Conservation (phyloP, 2,329 filamentous ascomycete species). For the Xylariaceae sp. region DNA sequence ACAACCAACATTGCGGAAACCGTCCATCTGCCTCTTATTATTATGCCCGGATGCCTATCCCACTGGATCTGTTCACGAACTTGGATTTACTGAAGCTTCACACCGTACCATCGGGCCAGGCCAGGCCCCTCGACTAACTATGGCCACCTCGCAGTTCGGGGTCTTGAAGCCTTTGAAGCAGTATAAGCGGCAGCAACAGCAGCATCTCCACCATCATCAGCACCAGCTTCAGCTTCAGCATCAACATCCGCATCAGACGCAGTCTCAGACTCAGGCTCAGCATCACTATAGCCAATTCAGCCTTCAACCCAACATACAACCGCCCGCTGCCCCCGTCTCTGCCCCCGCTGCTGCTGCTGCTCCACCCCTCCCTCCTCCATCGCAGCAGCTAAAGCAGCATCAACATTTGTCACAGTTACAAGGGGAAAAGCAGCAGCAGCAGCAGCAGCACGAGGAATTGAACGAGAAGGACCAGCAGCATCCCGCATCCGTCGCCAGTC, state of each 20-base stretch:
- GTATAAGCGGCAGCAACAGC: slow-evolving; percentile 19
- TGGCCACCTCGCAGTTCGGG: slow-evolving; percentile 25
- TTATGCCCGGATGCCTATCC: neutral
- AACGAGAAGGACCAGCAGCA: neutral
- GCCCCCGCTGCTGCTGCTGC: neutral
- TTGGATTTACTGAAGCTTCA: neutral
- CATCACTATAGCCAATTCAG: slow-evolving; percentile 10
- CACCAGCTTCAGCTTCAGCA: neutral
- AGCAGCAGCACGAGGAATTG: neutral
- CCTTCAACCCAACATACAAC: slow-evolving; percentile 5
- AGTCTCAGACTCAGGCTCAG: neutral
- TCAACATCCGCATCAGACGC: neutral
- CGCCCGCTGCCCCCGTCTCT: neutral
- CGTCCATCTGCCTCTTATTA: neutral
- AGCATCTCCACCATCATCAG: slow-evolving; percentile 5
- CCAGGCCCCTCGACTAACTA: slow-evolving; percentile 13
- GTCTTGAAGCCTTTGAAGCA: slow-evolving; percentile 22
- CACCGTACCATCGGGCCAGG: neutral
- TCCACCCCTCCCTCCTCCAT: neutral
- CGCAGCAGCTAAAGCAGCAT: slow-evolving; percentile 10
- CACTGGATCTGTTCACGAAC: neutral
- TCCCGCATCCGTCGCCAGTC: neutral
- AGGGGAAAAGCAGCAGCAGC: neutral
- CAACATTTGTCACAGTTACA: slow-evolving; percentile 1
- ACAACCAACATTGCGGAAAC: neutral